A percentile compares a stretch with the other conserved stretches of the same genome.
These are phyloP conservation scores for Scedosporium minutisporum DNA, from an alignment of 2,329 filamentous ascomycete genomes.

Conservation along the genomic window DNA sequence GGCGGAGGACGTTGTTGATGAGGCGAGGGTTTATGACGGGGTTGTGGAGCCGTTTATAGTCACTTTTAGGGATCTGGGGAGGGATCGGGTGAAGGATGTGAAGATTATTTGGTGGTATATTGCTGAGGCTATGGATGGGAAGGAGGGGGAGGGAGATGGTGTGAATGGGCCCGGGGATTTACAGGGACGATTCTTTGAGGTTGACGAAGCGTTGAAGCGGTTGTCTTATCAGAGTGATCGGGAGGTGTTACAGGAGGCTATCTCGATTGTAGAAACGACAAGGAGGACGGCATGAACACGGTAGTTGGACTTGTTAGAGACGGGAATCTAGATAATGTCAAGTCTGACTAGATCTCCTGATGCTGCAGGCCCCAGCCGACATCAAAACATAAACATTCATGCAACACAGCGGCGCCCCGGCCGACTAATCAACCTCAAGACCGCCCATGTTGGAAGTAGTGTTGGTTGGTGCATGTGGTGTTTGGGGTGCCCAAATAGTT, in stretches of 20 bases:
- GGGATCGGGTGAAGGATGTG: background rate
- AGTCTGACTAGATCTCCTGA: too few relatives aligned
- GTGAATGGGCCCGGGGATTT: too few relatives aligned
- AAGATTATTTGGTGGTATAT: background rate
- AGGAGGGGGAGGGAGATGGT: background rate
- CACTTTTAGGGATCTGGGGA: background rate
- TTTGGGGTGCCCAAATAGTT: too few relatives aligned
- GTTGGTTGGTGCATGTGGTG: too few relatives aligned
- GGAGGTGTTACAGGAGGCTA: background rate
- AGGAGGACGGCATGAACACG: background rate
- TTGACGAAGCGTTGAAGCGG: background rate
- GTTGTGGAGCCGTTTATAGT: background rate
- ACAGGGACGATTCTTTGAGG: background rate
- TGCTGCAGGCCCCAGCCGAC: too few relatives aligned
- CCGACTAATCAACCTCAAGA: too few relatives aligned
- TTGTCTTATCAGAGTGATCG: background rate
- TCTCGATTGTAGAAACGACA: background rate
- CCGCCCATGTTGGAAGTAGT: too few relatives aligned
- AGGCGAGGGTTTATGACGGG: constrained; percentile 10
- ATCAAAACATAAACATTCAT: too few relatives aligned
- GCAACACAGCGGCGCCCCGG: too few relatives aligned
- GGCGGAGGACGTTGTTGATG: constrained; percentile 9
- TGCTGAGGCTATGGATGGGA: background rate
- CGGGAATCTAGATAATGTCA: too few relatives aligned
- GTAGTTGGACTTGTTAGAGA: too few relatives aligned